phyloP scores from a whole-genome alignment of 139 green algal genomes.

The Chlamydomonas incerta region DNA sequence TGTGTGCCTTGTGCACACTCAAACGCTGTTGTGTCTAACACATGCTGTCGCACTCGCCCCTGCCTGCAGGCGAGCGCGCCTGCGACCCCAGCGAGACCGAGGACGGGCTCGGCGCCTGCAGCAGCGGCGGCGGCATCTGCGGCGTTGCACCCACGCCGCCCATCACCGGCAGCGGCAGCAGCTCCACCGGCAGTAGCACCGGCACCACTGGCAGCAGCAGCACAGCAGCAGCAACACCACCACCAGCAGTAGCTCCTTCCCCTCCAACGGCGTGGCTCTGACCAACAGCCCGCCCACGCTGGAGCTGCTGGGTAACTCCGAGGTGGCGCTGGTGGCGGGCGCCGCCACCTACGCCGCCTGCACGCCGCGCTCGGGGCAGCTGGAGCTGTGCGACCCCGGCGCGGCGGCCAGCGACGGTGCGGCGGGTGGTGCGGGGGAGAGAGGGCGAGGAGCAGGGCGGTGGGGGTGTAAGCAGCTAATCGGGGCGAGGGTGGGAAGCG shows the following conservation, averaged over 20 bases:
- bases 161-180: neutral
- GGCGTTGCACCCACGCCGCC: neutral
- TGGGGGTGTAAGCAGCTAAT: too few relatives aligned
- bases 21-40: too few relatives aligned
- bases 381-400: constrained; percentile 25
- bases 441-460: too few relatives aligned
- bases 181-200: neutral
- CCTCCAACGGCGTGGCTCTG: too few relatives aligned
- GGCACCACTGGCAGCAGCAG: neutral
- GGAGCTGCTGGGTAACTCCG: neutral
- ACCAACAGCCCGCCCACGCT: neutral
- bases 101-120: constrained; percentile 1
- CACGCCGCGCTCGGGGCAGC: neutral
- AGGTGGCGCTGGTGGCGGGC: neutral
- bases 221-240: too few relatives aligned
- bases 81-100: neutral
- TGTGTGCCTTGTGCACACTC: too few relatives aligned
- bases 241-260: too few relatives aligned
- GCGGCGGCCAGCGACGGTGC: constrained; percentile 10
- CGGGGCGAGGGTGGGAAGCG: too few relatives aligned
- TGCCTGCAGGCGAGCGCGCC: too few relatives aligned
- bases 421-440: too few relatives aligned
- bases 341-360: constrained; percentile 14
- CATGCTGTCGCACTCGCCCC: too few relatives aligned
- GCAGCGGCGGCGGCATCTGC: constrained; percentile 16